phyloP scores from a whole-genome alignment of 2,329 filamentous ascomycete species.

The Ustulina deusta region DNA sequence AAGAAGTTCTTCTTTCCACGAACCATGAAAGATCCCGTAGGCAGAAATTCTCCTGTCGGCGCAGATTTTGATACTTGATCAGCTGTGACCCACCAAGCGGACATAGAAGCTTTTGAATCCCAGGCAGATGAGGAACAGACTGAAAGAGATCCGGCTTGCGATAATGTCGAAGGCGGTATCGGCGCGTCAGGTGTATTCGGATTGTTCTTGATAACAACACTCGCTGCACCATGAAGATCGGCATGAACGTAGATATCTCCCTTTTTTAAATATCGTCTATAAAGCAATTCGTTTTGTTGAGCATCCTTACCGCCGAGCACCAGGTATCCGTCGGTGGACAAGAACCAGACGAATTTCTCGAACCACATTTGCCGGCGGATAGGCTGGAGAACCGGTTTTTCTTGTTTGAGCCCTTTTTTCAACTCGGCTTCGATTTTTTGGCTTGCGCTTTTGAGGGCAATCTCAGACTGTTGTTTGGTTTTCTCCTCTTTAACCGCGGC shows the following conservation, averaged over 20 bases:
- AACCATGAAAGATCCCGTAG: slow-evolving; percentile 82
- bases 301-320: slow-evolving; percentile 90
- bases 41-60: slow-evolving; percentile 81
- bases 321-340: slow-evolving; percentile 94
- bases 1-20: slow-evolving; percentile 91
- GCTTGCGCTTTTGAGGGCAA: slow-evolving; percentile 89
- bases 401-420: slow-evolving; percentile 88
- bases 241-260: slow-evolving; percentile 94
- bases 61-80: slow-evolving; percentile 91
- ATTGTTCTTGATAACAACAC: slow-evolving; percentile 92
- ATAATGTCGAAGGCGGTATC: slow-evolving; percentile 89
- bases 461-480: slow-evolving; percentile 82
- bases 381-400: slow-evolving; percentile 86
- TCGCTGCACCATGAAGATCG: slow-evolving; percentile 84
- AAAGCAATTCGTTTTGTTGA: slow-evolving; percentile 92
- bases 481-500: slow-evolving; percentile 90
- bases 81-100: slow-evolving; percentile 93
- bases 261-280: slow-evolving; percentile 84
- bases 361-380: slow-evolving; percentile 92
- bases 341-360: slow-evolving; percentile 95
- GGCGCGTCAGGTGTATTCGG: slow-evolving; percentile 81
- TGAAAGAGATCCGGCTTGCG: slow-evolving; percentile 86
- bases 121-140: slow-evolving; percentile 90
- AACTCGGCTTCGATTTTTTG: slow-evolving; percentile 88
- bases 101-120: slow-evolving; percentile 97